Conservation (phyloP, 169 alveolate genomes). For the Amoebophrya sp. region DNA sequence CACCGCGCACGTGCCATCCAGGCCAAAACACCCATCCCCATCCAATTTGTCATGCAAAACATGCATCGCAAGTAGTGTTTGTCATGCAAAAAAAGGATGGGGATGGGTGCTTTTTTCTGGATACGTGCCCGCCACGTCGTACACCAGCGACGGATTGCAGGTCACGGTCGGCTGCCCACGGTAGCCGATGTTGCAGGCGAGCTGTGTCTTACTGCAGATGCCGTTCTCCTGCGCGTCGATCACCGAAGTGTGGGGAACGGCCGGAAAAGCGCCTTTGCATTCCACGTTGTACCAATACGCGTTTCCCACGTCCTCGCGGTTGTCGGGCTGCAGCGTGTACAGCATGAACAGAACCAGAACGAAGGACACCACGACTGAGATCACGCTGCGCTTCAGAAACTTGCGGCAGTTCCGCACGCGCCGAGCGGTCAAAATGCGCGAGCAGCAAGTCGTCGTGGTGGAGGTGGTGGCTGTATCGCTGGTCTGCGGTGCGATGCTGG, state of each 20-base stretch:
- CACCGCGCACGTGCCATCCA: not conserved
- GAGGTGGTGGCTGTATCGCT: too few species aligned
- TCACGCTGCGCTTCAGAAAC: not conserved
- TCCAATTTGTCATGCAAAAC: too few species aligned
- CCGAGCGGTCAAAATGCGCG: not conserved
- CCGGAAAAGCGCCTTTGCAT: not conserved
- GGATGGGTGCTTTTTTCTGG: too few species aligned
- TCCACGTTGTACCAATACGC: not conserved
- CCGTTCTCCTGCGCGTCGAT: not conserved
- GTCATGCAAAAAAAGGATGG: too few species aligned
- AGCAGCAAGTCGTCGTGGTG: not conserved
- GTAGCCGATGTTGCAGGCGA: constrained; percentile 6
- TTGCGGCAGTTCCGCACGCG: not conserved
- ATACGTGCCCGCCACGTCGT: not conserved
- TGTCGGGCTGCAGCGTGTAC: not conserved
- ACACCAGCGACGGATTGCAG: not conserved
- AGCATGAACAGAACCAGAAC: not conserved
- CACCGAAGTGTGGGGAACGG: not conserved
- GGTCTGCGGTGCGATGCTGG: too few species aligned
- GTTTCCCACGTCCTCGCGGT: not conserved
- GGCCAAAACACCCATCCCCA: too few species aligned
- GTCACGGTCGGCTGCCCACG: not conserved
- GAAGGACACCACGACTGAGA: not conserved
- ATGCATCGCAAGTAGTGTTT: too few species aligned
- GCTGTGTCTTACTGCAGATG: not conserved